phyloP scores from a whole-genome alignment of 2,329 filamentous ascomycete species.

The Chaetomiaceae sp. region DNA sequence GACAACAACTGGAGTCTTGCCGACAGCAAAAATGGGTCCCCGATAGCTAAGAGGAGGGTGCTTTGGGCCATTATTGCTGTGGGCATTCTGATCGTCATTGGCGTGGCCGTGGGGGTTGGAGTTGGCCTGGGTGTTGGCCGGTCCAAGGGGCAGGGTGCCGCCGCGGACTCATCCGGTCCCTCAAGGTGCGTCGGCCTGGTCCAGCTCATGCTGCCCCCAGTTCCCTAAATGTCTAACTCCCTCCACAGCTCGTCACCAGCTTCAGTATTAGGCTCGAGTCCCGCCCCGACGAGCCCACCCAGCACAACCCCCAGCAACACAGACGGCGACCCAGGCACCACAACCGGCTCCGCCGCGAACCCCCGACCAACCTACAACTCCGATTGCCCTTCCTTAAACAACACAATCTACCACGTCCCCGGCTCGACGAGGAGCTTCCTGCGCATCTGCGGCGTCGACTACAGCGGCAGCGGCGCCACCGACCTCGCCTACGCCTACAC shows the following conservation, averaged over 20 bases:
- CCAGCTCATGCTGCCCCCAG: too few relatives aligned
- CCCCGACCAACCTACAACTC: conserved; percentile 29
- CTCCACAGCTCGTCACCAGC: background rate
- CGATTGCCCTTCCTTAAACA: conserved; percentile 41
- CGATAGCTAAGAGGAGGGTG: conserved; percentile 30
- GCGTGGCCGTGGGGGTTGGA: conserved; percentile 39
- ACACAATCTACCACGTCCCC: conserved; percentile 41
- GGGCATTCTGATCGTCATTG: conserved; percentile 33
- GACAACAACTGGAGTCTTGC: conserved; percentile 12
- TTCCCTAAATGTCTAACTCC: background rate
- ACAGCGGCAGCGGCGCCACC: conserved; percentile 33
- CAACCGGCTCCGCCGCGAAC: conserved; percentile 20
- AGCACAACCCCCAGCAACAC: background rate
- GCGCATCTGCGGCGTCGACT: conserved; percentile 45
- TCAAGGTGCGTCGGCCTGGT: conserved; percentile 25
- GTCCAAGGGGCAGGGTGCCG: background rate
- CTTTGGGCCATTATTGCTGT: conserved; percentile 36
- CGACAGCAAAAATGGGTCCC: conserved; percentile 11
- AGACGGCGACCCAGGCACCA: conserved; percentile 22
- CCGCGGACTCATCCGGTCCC: conserved; percentile 1
- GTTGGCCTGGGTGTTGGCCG: conserved; percentile 33
- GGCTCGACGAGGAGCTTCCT: conserved; percentile 39
- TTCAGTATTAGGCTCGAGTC: background rate
- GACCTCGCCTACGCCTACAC: conserved; percentile 31
- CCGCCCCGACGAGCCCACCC: background rate